Base-by-base conservation (phyloP, 371 early-diverging fungal species). In the Fennellomyces sp. region DNA sequence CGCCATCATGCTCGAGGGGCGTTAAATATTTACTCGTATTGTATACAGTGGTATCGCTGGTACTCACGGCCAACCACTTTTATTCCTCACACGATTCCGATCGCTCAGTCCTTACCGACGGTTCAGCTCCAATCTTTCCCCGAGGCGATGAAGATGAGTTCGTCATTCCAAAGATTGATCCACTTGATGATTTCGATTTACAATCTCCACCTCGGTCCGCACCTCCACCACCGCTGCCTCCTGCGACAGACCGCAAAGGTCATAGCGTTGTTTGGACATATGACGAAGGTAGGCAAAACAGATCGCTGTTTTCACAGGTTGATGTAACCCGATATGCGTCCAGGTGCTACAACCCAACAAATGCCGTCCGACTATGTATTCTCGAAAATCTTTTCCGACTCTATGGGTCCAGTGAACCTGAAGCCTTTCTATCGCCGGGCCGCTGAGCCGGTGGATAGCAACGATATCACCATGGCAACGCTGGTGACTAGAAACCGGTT, bases 401-500 rank as follows among this genome's bases (percentile, higher is more conserved):
- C 76, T 0, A 69, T 81, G 73, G 68, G 74, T 1, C 74, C 76
- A 5, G 61, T 71, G 13, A 72, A 71, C n/a, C 64, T 81, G 27
- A 65, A 65, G 12, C 78, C 81, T 1, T 81, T 73, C 31, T 77
- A 69, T 60, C 72, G 65, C 29, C 64, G 59, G 38, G 81, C 76
- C 53, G 39, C 39, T 31, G 41, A 30, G 28, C 2, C 21, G 7
- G 11, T 72, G 29, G 68, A 72, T 29, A 10, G 38, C 17, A 27
- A 62, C 31, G 61, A 57, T 66, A 30, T 61, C 58, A 81, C 81
- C 2, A 72, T 81, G 47, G 68, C 76, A 3, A 81, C 81, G 0
- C 29, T 81, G 50, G 78, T 81, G 49, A 81, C 81, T 1, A 68
- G 74, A 5, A 73, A 81, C 61, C 74, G 81, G 1, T 78, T 76